Percentiles rank a stretch among this genome's conserved stretches.
phyloP scores from a whole-genome alignment of 371 early-diverging fungal genomes.

The Coemansia sp. region DNA sequence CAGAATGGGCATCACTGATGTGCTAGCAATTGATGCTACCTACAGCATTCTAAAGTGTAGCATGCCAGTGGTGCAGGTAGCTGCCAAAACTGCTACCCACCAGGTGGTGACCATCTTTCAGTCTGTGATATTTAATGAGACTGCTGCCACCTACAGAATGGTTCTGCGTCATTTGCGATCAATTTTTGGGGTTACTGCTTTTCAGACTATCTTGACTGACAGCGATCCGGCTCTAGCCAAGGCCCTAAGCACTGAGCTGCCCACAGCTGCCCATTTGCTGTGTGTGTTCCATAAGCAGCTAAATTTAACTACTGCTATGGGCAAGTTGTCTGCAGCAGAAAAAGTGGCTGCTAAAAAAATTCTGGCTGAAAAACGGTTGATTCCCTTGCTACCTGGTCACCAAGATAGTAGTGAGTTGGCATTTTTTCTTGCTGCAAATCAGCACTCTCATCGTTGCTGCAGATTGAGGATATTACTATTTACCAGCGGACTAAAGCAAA shows the following conservation, averaged over 20 bases:
- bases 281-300: no score
- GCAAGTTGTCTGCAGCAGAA: no score
- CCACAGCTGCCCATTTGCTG: no score
- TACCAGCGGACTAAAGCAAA: no score
- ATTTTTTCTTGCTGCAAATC: background rate
- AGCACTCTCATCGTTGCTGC: background rate
- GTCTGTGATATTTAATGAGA: background rate
- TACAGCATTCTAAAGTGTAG: background rate
- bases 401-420: background rate
- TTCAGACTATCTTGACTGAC: background rate
- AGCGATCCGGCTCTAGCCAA: background rate
- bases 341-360: no score
- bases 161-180: background rate
- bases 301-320: no score
- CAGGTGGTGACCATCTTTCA: background rate
- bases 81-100: background rate
- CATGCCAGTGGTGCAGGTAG: constrained; percentile 1
- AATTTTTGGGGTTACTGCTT: background rate
- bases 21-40: constrained; percentile 1
- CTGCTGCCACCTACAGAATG: background rate
- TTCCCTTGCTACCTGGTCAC: background rate
- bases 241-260: background rate
- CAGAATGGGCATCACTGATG: background rate
- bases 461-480: background rate
- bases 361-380: background rate